Percentiles rank a stretch among this genome's conserved stretches.
These are phyloP conservation scores for Panus rudis DNA, from an alignment of 768 basidiomycete species.

Conservation along the genomic window DNA sequence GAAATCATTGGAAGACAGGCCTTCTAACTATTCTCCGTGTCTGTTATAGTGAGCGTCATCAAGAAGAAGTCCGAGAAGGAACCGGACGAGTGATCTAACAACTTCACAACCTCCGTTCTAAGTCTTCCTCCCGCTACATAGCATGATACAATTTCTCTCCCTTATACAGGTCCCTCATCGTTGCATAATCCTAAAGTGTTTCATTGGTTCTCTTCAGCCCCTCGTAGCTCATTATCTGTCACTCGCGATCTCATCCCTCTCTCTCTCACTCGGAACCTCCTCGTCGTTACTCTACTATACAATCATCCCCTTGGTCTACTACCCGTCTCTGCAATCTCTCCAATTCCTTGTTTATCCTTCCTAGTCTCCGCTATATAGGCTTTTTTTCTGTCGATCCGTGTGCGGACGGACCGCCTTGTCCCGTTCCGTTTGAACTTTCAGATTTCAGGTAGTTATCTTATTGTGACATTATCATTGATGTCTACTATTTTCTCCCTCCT, in stretches of 20 bases:
- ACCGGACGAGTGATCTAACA: conserved; percentile 42
- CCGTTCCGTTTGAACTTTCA: not conserved
- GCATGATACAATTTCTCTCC: not conserved
- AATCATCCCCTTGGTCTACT: not conserved
- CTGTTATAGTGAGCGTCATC: conserved; percentile 64
- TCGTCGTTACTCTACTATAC: too few species aligned
- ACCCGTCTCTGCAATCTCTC: not conserved
- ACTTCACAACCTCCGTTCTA: conserved; percentile 27
- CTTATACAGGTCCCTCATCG: not conserved
- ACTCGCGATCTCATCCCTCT: not conserved
- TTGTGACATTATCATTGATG: not conserved
- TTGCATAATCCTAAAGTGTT: conserved; percentile 3
- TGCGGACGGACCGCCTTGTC: too few species aligned
- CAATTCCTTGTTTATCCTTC: too few species aligned
- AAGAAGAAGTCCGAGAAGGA: conserved; percentile 78
- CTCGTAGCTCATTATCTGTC: not conserved
- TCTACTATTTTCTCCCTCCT: not conserved
- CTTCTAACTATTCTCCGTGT: not conserved
- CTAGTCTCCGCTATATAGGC: too few species aligned
- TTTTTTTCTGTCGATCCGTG: too few species aligned
- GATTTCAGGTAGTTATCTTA: not conserved
- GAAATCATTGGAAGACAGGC: not conserved
- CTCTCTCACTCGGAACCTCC: not conserved
- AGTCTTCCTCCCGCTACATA: not conserved
- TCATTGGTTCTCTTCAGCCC: conserved; percentile 4